Evolutionary conservation across 2,329 filamentous ascomycete genomes (phyloP), one percentile per base, ranked within the genome.

Genomic region (Pyrenophora teres): DNA sequence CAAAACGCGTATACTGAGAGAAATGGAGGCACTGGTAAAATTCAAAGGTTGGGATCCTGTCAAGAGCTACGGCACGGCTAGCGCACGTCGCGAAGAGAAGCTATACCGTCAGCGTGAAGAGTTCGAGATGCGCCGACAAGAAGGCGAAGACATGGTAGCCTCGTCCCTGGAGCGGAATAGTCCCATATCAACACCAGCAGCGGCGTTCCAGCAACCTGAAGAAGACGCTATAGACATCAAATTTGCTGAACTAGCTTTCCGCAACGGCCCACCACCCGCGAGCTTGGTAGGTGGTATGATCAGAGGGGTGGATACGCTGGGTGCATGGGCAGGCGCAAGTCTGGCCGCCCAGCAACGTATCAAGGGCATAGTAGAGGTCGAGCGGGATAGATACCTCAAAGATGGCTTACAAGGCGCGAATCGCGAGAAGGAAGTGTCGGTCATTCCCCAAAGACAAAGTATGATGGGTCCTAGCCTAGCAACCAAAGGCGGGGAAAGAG

Each of bases 21-120:
- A 97, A 63, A 75, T 97, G 1, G 81, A 82, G 3, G 74, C 77
- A 1, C 76, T 96, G 0, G 80, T 94, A 4, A 78, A 85, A 13
- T 77, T 81, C 38, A 79, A 86, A 56, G 89, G 90, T 6, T 97
- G 93, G 91, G 86, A 90, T 61, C 80, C 84, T 0, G 85, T 96
- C 1, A 81, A 82, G 37, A 91, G 88, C 31, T 89, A 87, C 60
- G 87, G 82, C 1, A 82, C 85, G 3, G 85, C 78, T 30, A 72
- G 75, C 12, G 67, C 56, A 31, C 61, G 49, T 2, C 71, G 64
- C 21, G 70, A 72, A 43, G 62, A 63, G 8, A 52, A 56, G 8
- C 44, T 72, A 2, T 65, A 62, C 3, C 46, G 61, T 19, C 57
- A 62, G 16, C 58, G 56, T 41, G 67, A 71, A 18, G 61, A 61